Evolutionary conservation across 345 rosid genomes (phyloP).

Genomic region (Pelargonium nanum): DNA sequence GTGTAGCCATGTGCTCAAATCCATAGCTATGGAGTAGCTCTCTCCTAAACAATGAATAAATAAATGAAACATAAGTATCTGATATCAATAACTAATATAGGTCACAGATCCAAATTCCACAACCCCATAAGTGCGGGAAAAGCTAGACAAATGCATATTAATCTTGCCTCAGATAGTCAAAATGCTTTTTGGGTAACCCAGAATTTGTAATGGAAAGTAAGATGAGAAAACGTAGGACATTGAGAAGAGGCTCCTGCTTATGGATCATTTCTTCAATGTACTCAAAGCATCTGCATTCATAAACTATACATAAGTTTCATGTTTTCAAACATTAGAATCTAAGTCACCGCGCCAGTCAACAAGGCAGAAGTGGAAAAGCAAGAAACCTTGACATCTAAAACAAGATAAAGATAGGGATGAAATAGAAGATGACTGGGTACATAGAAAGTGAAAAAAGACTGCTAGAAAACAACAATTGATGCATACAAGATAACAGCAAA

Average conservation of each 20-base stretch:
- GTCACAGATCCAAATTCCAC: background rate
- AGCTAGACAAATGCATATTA: conserved; percentile 11
- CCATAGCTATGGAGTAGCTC: conserved; percentile 98
- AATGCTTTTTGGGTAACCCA: conserved; percentile 82
- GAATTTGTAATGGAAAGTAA: conserved; percentile 79
- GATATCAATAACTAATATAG: background rate
- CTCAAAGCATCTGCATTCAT: conserved; percentile 74
- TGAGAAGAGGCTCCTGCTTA: conserved; percentile 88
- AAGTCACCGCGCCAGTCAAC: background rate
- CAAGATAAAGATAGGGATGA: background rate
- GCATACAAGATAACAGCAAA: too few species aligned
- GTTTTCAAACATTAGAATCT: background rate
- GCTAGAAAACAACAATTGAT: background rate
- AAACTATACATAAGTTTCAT: conserved; percentile 4
- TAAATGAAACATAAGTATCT: background rate
- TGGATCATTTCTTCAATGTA: conserved; percentile 93
- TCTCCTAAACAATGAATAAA: conserved; percentile 44
- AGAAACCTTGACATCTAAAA: background rate
- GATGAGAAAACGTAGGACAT: conserved; percentile 64
- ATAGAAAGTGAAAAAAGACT: background rate
- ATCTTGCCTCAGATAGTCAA: conserved; percentile 82
- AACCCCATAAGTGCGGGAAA: conserved; percentile 1
- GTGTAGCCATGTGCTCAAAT: conserved; percentile 75
- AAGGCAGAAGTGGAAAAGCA: background rate
- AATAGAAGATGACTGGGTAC: background rate